These are phyloP conservation scores for Aspergillus melleus DNA, from an alignment of 2,329 filamentous ascomycete species.

Conservation along the genomic window DNA sequence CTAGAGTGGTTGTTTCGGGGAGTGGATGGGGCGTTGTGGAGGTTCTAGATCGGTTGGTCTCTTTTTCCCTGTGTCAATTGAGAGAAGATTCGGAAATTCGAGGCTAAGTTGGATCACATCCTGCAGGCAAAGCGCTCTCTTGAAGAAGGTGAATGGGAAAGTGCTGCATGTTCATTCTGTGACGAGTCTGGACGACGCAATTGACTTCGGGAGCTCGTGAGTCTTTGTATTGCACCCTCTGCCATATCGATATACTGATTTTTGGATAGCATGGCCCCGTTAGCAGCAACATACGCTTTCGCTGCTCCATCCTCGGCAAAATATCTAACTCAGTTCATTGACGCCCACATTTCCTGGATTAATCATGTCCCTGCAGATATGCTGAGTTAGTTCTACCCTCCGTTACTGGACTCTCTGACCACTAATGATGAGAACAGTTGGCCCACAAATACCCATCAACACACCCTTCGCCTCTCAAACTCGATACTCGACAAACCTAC, in stretches of 20 bases:
- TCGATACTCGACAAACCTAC: constrained; percentile 47
- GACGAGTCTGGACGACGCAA: constrained; percentile 56
- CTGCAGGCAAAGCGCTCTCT: constrained; percentile 23
- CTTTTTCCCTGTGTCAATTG: neutral
- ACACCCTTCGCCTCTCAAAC: constrained; percentile 32
- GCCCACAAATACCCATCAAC: constrained; percentile 29
- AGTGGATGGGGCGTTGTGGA: constrained; percentile 31
- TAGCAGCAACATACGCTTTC: constrained; percentile 56
- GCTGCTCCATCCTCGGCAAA: constrained; percentile 53
- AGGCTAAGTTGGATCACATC: too few species aligned
- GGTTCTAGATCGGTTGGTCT: constrained; percentile 27
- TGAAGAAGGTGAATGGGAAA: constrained; percentile 41
- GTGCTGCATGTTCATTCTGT: constrained; percentile 50
- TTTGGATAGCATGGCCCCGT: constrained; percentile 24
- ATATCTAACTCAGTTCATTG: constrained; percentile 60
- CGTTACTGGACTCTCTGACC: too few species aligned
- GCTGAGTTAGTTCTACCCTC: constrained; percentile 38
- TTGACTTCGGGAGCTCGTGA: constrained; percentile 47
- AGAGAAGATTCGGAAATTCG: too few species aligned
- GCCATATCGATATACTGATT: neutral
- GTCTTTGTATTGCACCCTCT: neutral
- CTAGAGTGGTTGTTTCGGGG: constrained; percentile 28
- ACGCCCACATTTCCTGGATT: constrained; percentile 51
- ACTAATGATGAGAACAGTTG: constrained; percentile 15
- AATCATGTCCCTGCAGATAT: constrained; percentile 60